Evolutionary conservation across 306 rosid species (phyloP), one percentile per base, ranked within the genome.

Genomic region (Begonia peltatifolia): DNA sequence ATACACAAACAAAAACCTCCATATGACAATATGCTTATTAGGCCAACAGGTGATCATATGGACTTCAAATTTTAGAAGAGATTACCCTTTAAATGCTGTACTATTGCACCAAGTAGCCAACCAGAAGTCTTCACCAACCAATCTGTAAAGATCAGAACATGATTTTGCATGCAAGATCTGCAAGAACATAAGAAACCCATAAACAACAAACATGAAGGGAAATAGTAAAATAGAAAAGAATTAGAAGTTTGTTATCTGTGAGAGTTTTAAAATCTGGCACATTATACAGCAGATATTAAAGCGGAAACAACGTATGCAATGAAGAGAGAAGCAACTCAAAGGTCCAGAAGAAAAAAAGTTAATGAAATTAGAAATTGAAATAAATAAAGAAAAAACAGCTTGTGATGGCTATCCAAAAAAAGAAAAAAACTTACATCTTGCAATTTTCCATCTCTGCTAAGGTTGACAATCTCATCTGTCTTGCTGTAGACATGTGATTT

Each of bases 121-220:
- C 97, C 97, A 85, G 69, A 90, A 90, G 70, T 85, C 95, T 77
- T 85, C 92, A 17, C 95, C 97, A 47, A 90, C 79, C 68, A 63
- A 69, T 53, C 60, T 69, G 61, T 83, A 75, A 57, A 90, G 87
- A 72, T 90, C 97, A 67, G 84, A 68, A 70, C 95, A 86, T 23
- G 97, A 83, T 68, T 78, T 86, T 67, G 87, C 94, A 56, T 62
- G 61, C 82, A 72, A 58, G 66, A 90, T 69, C 97, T 90, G 90
- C 78, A 74, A 14, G 30, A 42, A 47, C 49, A 63, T 61, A 12
- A 49, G 38, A 30, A 30, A 30, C 38, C 7, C 38, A 30, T 30
- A 30, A 30, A 30, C 8, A 30, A 30, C 1, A 9, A 30, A 30
- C 8, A 30, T 30, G 38, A 30, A 30, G 38, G 38, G 9, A 30